These are phyloP conservation scores for Saccharomycopsis hybrid DNA, from an alignment of 1,139 yeast species.

Conservation along the genomic window DNA sequence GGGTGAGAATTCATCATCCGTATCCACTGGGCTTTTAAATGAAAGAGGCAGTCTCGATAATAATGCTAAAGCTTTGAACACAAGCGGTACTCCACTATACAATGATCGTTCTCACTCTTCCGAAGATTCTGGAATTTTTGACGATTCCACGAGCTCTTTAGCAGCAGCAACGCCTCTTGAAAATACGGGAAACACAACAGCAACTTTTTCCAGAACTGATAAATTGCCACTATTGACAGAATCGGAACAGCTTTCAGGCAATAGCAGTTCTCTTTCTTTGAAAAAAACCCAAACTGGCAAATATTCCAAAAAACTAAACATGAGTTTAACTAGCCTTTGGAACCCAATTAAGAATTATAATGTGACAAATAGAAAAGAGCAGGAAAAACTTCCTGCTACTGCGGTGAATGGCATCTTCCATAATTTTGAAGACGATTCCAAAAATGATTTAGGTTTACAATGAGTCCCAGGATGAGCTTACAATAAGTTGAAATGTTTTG, in stretches of 20 bases:
- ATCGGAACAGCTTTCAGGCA: not conserved
- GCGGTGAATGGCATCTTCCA: not conserved
- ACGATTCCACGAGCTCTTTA: not conserved
- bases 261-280: conserved; percentile 2
- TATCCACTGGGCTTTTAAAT: not conserved
- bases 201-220: not conserved
- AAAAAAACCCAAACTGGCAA: not conserved
- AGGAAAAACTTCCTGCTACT: not conserved
- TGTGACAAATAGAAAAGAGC: not conserved
- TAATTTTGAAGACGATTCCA: conserved; percentile 9
- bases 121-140: not conserved
- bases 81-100: not conserved
- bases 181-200: not conserved
- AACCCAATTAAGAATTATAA: conserved; percentile 11
- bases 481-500: too few species aligned
- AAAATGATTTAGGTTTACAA: conserved; percentile 12
- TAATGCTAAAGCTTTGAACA: not conserved
- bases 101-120: not conserved
- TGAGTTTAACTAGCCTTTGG: conserved; percentile 16
- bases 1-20: not conserved
- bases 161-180: not conserved
- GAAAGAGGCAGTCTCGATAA: not conserved
- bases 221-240: conserved; percentile 9
- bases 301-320: conserved; percentile 3
- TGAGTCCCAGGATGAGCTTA: too few species aligned